Evolutionary conservation across 148 eudicot species (phyloP).

Genomic region (Diospyros lotus): DNA sequence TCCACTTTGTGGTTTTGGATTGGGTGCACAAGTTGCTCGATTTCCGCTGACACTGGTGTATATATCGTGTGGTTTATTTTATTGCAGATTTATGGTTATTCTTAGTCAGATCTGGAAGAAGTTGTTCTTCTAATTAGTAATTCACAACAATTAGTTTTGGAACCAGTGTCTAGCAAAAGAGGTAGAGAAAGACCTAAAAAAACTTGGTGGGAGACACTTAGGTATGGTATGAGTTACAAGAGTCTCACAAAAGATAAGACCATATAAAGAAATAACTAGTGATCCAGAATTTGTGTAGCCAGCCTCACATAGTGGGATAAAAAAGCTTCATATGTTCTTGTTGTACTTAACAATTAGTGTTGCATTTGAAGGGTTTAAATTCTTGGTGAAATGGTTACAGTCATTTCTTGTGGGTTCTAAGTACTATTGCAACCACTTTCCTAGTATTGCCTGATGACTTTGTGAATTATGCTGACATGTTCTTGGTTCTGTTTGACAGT

Average conservation of each 20-base stretch:
- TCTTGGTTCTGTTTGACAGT: constrained; percentile 5
- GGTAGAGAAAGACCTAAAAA: too few species aligned
- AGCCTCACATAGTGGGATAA: not conserved
- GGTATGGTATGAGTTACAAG: too few species aligned
- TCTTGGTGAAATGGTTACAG: not conserved
- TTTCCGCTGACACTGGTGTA: too few species aligned
- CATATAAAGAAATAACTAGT: too few species aligned
- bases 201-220: too few species aligned
- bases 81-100: not conserved
- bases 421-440: not conserved
- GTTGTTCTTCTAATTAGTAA: too few species aligned
- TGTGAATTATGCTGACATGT: constrained; percentile 4
- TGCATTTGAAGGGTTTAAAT: not conserved
- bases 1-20: not conserved
- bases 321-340: not conserved
- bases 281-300: too few species aligned
- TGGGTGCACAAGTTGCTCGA: not conserved
- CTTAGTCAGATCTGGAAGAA: not conserved
- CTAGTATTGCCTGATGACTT: not conserved
- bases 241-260: too few species aligned
- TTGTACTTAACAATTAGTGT: not conserved
- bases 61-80: too few species aligned
- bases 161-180: too few species aligned
- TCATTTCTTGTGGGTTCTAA: not conserved
- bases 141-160: too few species aligned